phyloP scores from a whole-genome alignment of 2,329 filamentous ascomycete genomes.

The Pseudopyricularia cyperi region DNA sequence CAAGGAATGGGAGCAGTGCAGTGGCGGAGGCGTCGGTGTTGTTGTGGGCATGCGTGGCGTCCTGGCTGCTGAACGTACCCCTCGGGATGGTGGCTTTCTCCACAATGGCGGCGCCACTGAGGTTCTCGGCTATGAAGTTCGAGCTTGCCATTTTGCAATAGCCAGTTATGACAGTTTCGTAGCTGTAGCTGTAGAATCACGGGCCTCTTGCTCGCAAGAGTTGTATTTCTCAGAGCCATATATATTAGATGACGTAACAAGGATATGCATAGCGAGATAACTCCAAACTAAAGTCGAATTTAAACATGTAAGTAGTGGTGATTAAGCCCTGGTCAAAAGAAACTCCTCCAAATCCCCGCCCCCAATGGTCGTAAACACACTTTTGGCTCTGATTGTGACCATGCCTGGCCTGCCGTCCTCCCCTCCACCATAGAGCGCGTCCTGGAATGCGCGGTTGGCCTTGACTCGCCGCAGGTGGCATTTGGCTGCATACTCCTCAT shows the following conservation, averaged over 20 bases:
- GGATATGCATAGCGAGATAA: too few species aligned
- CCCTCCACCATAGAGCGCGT: neutral
- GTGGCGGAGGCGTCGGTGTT: conserved; percentile 41
- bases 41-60: conserved; percentile 34
- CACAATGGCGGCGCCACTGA: neutral
- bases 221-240: too few species aligned
- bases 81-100: conserved; percentile 23
- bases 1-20: conserved; percentile 51
- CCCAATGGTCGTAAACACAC: neutral
- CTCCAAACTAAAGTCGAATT: too few species aligned
- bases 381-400: neutral
- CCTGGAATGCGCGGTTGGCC: neutral
- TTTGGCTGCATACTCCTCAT: conserved; percentile 1
- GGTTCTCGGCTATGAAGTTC: neutral
- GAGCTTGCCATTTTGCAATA: conserved; percentile 1
- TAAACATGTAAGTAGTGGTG: too few species aligned
- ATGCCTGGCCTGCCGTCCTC: neutral
- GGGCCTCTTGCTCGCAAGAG: too few species aligned
- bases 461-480: neutral
- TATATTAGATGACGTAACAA: too few species aligned
- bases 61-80: conserved; percentile 52
- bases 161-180: conserved; percentile 4
- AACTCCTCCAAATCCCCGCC: neutral
- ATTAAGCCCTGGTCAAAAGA: neutral
- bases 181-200: conserved; percentile 18